Evolutionary conservation across 2,329 filamentous ascomycete genomes (phyloP).

Genomic region (Tolypocladium ovalisporum): DNA sequence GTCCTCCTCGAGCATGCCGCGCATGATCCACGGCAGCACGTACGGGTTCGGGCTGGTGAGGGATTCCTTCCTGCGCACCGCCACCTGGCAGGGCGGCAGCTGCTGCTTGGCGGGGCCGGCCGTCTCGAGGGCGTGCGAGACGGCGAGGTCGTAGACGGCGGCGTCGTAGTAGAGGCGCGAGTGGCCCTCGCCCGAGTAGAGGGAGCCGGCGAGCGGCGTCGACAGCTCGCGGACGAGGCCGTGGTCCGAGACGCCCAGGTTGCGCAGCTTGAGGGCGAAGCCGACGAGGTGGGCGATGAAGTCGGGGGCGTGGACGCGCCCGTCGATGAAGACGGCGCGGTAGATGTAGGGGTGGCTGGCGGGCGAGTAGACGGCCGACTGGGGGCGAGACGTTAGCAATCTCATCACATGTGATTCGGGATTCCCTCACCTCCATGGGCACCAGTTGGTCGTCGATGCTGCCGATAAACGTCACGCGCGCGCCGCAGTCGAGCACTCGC

Average conservation of each 20-base stretch:
- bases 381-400: constrained; percentile 13
- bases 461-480: constrained; percentile 76
- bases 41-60: constrained; percentile 65
- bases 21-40: constrained; percentile 89
- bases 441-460: constrained; percentile 97
- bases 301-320: constrained; percentile 80
- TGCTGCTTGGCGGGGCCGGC: constrained; percentile 22
- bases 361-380: constrained; percentile 78
- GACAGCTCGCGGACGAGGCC: constrained; percentile 87
- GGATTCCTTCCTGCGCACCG: background rate
- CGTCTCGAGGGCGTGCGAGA: constrained; percentile 65
- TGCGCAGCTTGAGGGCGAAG: constrained; percentile 87
- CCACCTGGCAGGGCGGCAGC: background rate
- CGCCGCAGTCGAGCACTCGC: constrained; percentile 65
- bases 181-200: constrained; percentile 89
- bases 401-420: too few species aligned
- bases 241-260: constrained; percentile 86
- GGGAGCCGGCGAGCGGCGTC: constrained; percentile 74
- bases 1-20: constrained; percentile 84
- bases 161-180: constrained; percentile 86
- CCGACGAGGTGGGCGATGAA: constrained; percentile 90
- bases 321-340: constrained; percentile 91
- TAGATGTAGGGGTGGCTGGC: constrained; percentile 88
- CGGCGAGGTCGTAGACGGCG: constrained; percentile 69
- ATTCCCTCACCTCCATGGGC: constrained; percentile 73